A percentile compares a stretch with the other conserved stretches of the same genome.
Evolutionary conservation across 306 rosid genomes (phyloP).

Genomic region (Hippophae gyantsensis): DNA sequence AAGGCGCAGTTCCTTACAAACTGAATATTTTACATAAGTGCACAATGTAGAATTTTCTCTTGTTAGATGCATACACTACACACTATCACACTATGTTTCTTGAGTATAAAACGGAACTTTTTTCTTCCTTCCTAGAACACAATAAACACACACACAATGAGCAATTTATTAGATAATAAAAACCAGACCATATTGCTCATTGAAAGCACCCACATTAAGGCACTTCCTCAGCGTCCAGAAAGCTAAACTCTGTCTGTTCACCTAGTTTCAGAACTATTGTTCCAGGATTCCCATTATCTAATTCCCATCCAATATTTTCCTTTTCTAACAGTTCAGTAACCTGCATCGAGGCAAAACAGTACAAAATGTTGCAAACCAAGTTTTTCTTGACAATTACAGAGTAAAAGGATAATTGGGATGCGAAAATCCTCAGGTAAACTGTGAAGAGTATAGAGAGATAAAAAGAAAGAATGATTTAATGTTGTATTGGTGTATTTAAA

Average conservation of each 20-base stretch:
- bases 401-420: too few species aligned
- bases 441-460: too few species aligned
- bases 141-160: background rate
- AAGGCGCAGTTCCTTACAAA: too few species aligned
- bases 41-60: too few species aligned
- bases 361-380: background rate
- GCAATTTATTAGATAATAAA: background rate
- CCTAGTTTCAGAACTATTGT: constrained; percentile 54
- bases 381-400: too few species aligned
- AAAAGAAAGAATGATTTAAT: too few species aligned
- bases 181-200: background rate
- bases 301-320: constrained; percentile 66
- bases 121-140: background rate
- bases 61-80: too few species aligned
- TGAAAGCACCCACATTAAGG: background rate
- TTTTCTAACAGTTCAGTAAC: constrained; percentile 43
- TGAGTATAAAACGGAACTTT: too few species aligned
- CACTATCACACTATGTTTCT: too few species aligned
- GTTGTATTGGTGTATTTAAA: too few species aligned
- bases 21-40: too few species aligned
- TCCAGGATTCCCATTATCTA: constrained; percentile 81
- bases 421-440: too few species aligned
- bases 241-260: constrained; percentile 55
- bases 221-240: constrained; percentile 35
- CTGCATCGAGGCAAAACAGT: constrained; percentile 30